phyloP scores from a whole-genome alignment of 306 rosid genomes.

The Mucuna pruriens region DNA sequence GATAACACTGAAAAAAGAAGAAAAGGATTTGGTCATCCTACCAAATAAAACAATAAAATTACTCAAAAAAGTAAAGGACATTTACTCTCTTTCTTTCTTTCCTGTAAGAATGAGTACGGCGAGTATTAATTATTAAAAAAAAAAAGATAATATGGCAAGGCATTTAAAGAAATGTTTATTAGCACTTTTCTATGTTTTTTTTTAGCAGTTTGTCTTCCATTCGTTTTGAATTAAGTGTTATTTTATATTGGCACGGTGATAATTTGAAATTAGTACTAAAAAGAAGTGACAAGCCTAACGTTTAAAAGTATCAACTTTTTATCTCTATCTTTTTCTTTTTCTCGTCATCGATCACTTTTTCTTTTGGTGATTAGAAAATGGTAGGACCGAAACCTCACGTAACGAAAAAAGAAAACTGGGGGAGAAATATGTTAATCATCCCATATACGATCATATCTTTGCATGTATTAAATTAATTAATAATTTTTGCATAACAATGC shows the following conservation, averaged over 20 bases:
- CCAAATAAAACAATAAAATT: neutral
- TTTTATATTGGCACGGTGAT: neutral
- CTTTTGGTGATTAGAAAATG: neutral
- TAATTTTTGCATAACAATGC: too few species aligned
- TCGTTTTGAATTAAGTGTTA: neutral
- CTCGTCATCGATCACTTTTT: neutral
- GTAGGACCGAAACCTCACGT: constrained; percentile 2
- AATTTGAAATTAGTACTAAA: neutral
- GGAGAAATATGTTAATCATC: neutral
- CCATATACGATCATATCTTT: neutral
- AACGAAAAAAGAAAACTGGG: neutral
- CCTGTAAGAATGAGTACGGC: neutral
- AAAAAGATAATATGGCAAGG: neutral
- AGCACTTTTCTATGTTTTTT: neutral
- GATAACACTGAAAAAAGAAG: neutral
- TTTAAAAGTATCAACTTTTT: neutral
- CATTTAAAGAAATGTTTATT: neutral
- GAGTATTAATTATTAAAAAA: neutral
- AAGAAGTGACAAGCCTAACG: neutral
- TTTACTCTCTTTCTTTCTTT: neutral
- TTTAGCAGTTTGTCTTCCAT: neutral
- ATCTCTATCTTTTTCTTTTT: neutral
- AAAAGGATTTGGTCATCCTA: neutral
- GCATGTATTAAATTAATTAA: neutral
- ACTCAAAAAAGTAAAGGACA: neutral